Evolutionary conservation across 1,284 basidiomycete genomes (phyloP).

Genomic region (Xerocomus amazonicus): DNA sequence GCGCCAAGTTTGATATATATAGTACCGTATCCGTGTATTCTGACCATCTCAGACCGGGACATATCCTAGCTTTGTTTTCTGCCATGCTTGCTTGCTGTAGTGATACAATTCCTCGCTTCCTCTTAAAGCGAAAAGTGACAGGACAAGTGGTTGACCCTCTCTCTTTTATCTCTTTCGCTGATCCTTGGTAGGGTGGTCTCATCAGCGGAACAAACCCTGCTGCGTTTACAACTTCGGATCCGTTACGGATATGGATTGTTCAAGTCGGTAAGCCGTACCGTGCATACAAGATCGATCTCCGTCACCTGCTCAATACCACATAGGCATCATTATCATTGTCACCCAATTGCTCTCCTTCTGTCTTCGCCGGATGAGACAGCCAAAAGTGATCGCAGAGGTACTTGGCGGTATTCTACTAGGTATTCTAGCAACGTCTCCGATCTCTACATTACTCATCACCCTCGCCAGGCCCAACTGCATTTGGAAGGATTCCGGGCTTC

Average conservation of each 20-base stretch:
- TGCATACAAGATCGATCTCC: not conserved
- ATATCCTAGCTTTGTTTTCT: not conserved
- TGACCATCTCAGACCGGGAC: no score
- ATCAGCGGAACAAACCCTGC: conserved; percentile 54
- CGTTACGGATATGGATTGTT: conserved; percentile 69
- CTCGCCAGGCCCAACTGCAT: conserved; percentile 54
- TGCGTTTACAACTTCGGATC: conserved; percentile 49
- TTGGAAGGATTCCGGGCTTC: conserved; percentile 33
- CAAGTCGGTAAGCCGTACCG: conserved; percentile 47
- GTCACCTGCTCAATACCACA: not conserved
- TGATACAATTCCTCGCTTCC: not conserved
- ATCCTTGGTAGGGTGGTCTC: conserved; percentile 43
- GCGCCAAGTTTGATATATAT: no score
- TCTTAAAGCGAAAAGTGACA: conserved; percentile 15
- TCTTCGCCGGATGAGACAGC: conserved; percentile 60
- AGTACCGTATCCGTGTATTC: no score
- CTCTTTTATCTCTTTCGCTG: not conserved
- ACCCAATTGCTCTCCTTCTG: conserved; percentile 58
- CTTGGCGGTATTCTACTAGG: conserved; percentile 71
- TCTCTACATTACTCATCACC: not conserved
- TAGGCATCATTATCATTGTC: conserved; percentile 60
- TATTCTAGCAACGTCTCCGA: conserved; percentile 4
- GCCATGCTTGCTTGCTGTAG: not conserved
- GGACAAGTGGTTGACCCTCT: conserved; percentile 15
- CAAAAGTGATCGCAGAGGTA: conserved; percentile 73